Evolutionary conservation across 495 filamentous ascomycete genomes (phyloP), one percentile per base, ranked within the genome.

Genomic region (Talaromyces nanjingensis): DNA sequence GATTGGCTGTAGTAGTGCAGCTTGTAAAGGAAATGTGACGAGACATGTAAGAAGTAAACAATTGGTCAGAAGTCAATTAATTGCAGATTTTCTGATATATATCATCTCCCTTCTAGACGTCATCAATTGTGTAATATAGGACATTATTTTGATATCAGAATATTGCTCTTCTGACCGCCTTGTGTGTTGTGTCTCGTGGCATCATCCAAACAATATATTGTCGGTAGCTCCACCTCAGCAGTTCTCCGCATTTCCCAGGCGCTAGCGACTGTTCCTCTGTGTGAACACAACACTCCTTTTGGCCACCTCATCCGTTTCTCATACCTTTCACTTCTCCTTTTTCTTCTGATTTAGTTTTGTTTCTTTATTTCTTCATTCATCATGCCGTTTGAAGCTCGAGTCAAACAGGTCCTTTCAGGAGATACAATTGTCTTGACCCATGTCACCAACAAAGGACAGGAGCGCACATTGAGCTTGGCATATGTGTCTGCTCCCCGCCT

Each of bases 401-500:
- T 98, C 71, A 99, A 99, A 83, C 89, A 86, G 62, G 92, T 94
- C 55, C 79, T 93, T 65, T 97, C 92, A 65, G 96, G 96, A 63
- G 96, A 98, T 79, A 96, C 91, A 12, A 75, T 98, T 27, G 80
- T 97, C 64, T 80, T 98, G 68, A 83, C 87, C 69, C 86, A 87
- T 71, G 82, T 88, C 70, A 86, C 89, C 72, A 90, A 92, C 64
- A 84, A 87, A 29, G 80, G 82, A 60, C 80, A 84, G 72, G 96
- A 98, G 77, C 88, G 90, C 65, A 88, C 83, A 42, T 82, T 99
- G 59, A 96, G 91, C 65, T 79, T 99, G 59, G 93, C 96, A 58
- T 98, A 89, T 78, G 90, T 97, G 62, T 88, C 89, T 54, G 91
- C 91, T 16, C 96, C 96, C 0, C 86, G 91, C 67, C 73, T 98